Conservation (phyloP, 305 asterid genomes). For the Euphrasia arctica region DNA sequence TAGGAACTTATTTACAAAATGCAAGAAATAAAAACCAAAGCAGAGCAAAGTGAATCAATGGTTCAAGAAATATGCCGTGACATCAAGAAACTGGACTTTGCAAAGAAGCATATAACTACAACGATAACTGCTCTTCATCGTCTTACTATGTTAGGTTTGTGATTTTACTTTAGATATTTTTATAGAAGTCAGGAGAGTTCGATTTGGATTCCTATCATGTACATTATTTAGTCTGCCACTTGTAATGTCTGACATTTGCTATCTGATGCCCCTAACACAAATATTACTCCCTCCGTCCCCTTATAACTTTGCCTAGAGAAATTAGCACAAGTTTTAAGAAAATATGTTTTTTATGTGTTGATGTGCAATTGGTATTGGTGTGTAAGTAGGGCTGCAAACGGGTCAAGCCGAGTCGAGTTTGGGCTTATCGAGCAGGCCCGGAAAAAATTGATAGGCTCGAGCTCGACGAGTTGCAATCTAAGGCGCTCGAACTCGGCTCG, state of each 20-base stretch:
- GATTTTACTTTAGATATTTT: conserved; percentile 26
- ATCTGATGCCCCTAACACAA: conserved; percentile 2
- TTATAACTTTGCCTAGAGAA: background rate
- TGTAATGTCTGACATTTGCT: conserved; percentile 5
- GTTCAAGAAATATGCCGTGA: conserved; percentile 99
- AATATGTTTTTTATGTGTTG: too few species aligned
- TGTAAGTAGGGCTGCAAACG: too few species aligned
- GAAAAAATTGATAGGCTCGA: too few species aligned
- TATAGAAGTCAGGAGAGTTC: conserved; percentile 12
- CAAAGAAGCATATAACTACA: conserved; percentile 96
- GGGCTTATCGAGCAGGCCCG: too few species aligned
- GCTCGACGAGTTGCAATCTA: too few species aligned
- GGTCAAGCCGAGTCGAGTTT: too few species aligned
- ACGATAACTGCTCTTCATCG: conserved; percentile 99
- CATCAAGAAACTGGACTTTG: conserved; percentile 97
- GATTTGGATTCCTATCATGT: conserved; percentile 18
- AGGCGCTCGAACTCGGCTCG: too few species aligned
- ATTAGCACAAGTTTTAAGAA: too few species aligned
- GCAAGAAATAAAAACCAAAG: conserved; percentile 95
- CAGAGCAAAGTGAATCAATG: conserved; percentile 99
- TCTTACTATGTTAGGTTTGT: conserved; percentile 95
- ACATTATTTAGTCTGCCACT: conserved; percentile 5
- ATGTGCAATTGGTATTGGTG: too few species aligned
- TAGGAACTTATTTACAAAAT: conserved; percentile 96
- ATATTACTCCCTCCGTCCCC: conserved; percentile 7